These are phyloP conservation scores for Cercospora berteroae DNA, from an alignment of 2,329 filamentous ascomycete genomes.

Conservation along the genomic window DNA sequence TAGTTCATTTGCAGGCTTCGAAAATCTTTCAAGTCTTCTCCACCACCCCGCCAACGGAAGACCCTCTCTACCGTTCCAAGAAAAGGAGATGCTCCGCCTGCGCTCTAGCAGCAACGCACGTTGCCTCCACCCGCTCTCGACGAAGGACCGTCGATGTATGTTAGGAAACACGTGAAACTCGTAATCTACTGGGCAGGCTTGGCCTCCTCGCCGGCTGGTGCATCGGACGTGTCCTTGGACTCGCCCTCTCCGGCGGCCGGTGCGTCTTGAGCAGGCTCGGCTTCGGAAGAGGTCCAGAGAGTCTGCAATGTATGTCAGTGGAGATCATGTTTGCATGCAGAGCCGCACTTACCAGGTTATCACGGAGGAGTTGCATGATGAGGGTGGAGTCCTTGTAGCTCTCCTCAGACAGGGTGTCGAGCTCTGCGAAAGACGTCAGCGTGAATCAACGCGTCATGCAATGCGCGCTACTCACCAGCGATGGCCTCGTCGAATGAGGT, in stretches of 20 bases:
- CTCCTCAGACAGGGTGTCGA: conserved; percentile 95
- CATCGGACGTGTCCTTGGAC: conserved; percentile 55
- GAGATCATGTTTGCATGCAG: conserved; percentile 23
- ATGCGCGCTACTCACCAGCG: conserved; percentile 58
- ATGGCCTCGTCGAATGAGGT: conserved; percentile 96
- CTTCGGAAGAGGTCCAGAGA: conserved; percentile 98
- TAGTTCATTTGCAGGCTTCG: conserved; percentile 8
- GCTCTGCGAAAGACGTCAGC: conserved; percentile 57
- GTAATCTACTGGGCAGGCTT: conserved; percentile 46
- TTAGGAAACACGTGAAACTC: conserved; percentile 19
- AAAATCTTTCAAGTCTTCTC: neutral
- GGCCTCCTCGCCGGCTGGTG: conserved; percentile 54
- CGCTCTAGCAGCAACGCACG: conserved; percentile 22
- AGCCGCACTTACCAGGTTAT: conserved; percentile 70
- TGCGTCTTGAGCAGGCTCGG: conserved; percentile 67
- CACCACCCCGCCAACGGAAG: neutral
- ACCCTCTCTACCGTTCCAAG: conserved; percentile 21
- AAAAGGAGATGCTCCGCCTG: conserved; percentile 28
- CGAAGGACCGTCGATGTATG: conserved; percentile 28
- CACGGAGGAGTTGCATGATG: conserved; percentile 97
- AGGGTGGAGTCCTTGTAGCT: conserved; percentile 99
- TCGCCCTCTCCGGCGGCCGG: conserved; percentile 49
- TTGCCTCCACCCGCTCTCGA: conserved; percentile 26
- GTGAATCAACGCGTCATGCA: neutral
- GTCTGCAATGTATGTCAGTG: conserved; percentile 57